Evolutionary conservation across 2,329 filamentous ascomycete genomes (phyloP), one percentile per base, ranked within the genome.

Genomic region (Cladosporium austrohemisphaericum): DNA sequence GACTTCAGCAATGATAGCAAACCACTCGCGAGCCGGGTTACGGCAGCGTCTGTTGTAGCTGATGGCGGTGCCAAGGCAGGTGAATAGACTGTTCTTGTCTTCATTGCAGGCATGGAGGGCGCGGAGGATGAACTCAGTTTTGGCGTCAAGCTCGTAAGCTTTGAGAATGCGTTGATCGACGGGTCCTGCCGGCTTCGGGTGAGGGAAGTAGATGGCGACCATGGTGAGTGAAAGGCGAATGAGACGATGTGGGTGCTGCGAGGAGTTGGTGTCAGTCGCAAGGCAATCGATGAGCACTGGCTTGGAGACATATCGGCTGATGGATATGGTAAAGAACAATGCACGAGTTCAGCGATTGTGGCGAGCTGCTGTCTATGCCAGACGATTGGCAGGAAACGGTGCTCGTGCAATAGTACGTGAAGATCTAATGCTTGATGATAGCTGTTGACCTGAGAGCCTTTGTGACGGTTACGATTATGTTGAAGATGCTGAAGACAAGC

Each of bases 161-260:
- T 6, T 28, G 25, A 28, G 25, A 19, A 36, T 8, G 33, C 7
- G 9, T 5, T 13, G 14, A 19, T 20, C 7, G 33, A 36, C 10
- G 13, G 14, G 33, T 11, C 3, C 16, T 4, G 18, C 8, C 3
- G 33, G 4, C 20, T 25, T 20, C 13, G 18, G 36, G 36, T 8
- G 5, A 6, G 36, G 36, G 20, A 38, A 8, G 36, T 38, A 38
- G 36, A 38, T 38, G 36, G 36, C 36, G 36, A 38, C 22, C 36
- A 38, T 38, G 8, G 23, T 38, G 36, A 14, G 29, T 13, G 4
- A 7, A 7, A 7, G 29, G n/a, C 3, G 31, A 6, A 18, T 33
- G 31, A 10, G 8, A 16, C 11, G 31, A 18, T 10, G 31, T 18
- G 14, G 14, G 31, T n/a, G n/a, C n/a, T n/a, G n/a, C n/a, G n/a